A percentile compares a stretch with the other conserved stretches of the same genome.
Conservation (phyloP, 495 filamentous ascomycete species). For the Penicillium lagena region DNA sequence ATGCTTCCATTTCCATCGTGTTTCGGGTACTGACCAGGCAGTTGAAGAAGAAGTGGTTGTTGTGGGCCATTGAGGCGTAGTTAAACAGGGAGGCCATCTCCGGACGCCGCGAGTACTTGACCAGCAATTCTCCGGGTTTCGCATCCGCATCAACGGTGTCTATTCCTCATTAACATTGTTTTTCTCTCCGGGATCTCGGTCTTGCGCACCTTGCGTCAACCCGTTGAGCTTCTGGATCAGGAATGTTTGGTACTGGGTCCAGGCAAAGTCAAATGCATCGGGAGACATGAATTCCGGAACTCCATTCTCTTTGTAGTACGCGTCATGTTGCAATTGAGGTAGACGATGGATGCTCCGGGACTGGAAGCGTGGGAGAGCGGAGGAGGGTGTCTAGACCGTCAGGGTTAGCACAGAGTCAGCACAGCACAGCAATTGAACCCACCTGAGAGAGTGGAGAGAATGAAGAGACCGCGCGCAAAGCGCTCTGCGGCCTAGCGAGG, state of each 20-base stretch:
- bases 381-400: slow-evolving; percentile 32
- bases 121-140: slow-evolving; percentile 58
- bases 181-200: background rate
- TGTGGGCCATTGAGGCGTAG: slow-evolving; percentile 89
- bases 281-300: slow-evolving; percentile 61
- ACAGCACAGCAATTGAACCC: background rate
- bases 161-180: slow-evolving; percentile 1
- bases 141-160: slow-evolving; percentile 52
- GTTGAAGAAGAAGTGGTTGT: slow-evolving; percentile 95
- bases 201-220: slow-evolving; percentile 59
- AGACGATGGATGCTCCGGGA: slow-evolving; percentile 46
- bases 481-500: slow-evolving; percentile 43
- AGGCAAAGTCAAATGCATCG: slow-evolving; percentile 64
- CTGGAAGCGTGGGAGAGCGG: slow-evolving; percentile 37
- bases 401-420: slow-evolving; percentile 1
- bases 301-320: slow-evolving; percentile 47
- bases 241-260: slow-evolving; percentile 72
- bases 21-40: slow-evolving; percentile 39
- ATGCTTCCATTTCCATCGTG: too few relatives aligned
- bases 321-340: slow-evolving; percentile 52
- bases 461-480: slow-evolving; percentile 29
- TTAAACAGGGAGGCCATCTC: slow-evolving; percentile 79
- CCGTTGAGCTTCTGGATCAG: slow-evolving; percentile 70
- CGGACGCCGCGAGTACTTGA: slow-evolving; percentile 73
- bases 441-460: slow-evolving; percentile 29